phyloP scores from a whole-genome alignment of 2,329 filamentous ascomycete species.

The Diplodia mutila region DNA sequence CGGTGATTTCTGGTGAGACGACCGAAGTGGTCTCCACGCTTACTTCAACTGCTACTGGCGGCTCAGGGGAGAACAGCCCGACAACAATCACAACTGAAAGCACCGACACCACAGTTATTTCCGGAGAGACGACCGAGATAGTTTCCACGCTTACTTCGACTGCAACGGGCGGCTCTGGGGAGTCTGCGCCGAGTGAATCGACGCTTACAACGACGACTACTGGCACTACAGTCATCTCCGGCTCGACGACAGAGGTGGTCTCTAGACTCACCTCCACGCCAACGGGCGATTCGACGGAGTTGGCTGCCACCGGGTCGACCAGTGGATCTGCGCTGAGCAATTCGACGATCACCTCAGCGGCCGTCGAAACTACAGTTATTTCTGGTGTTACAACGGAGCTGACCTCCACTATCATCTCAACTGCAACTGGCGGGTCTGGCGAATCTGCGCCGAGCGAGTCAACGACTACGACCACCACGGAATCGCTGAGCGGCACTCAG shows the following conservation, averaged over 20 bases:
- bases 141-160: not conserved
- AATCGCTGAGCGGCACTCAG: no score
- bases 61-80: not conserved
- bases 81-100: not conserved
- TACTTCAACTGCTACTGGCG: not conserved
- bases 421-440: not conserved
- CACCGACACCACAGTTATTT: not conserved
- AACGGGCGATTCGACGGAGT: not conserved
- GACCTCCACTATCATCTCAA: not conserved
- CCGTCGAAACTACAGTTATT: not conserved
- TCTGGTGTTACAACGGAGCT: not conserved
- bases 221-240: not conserved
- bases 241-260: not conserved
- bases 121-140: not conserved
- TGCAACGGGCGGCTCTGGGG: not conserved
- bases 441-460: not conserved
- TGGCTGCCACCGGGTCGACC: not conserved
- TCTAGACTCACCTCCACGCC: not conserved
- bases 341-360: slow-evolving; percentile 1
- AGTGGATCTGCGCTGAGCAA: not conserved
- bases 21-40: slow-evolving; percentile 13
- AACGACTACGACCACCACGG: no score
- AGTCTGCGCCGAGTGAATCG: not conserved
- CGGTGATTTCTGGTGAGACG: not conserved
- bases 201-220: slow-evolving; percentile 12